A percentile compares a stretch with the other conserved stretches of the same genome.
Conservation (phyloP, 139 green algal genomes). For the Pleodorina starrii region DNA sequence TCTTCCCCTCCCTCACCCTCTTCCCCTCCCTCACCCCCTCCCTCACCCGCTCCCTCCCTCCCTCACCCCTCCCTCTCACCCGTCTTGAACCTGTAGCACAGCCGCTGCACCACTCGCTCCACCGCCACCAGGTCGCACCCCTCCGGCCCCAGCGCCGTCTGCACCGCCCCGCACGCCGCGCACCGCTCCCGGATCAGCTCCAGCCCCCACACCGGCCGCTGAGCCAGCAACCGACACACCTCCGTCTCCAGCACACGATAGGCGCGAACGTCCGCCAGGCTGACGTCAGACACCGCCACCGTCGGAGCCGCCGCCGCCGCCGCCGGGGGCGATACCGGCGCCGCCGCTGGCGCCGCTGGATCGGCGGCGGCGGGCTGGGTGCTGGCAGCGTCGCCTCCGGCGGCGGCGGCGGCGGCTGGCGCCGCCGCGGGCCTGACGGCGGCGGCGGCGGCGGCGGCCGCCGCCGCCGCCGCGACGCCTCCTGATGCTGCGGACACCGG, state of each 20-base stretch:
- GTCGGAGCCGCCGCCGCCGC: not conserved
- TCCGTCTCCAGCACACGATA: conserved; percentile 4
- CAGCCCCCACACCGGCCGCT: conserved; percentile 42
- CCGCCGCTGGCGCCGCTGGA: not conserved
- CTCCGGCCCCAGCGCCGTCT: not conserved
- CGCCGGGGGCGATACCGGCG: not conserved
- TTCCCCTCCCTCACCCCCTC: too few relatives aligned
- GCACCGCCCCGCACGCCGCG: not conserved
- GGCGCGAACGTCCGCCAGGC: not conserved
- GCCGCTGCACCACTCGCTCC: conserved; percentile 36
- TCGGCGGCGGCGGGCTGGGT: not conserved
- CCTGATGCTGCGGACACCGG: not conserved
- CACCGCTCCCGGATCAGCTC: conserved; percentile 42
- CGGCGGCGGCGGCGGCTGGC: not conserved
- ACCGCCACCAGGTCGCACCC: not conserved
- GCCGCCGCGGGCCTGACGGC: not conserved
- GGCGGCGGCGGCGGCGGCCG: not conserved
- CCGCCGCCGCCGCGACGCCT: not conserved
- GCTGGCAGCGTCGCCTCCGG: not conserved
- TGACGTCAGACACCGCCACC: not conserved
- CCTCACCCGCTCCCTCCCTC: too few relatives aligned
- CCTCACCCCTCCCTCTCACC: too few relatives aligned
- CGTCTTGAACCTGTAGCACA: conserved; percentile 59
- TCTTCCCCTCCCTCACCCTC: too few relatives aligned
- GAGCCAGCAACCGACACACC: conserved; percentile 19